These are phyloP conservation scores for Nitzschia inconspicua DNA, from an alignment of 108 stramenopile genomes.

Conservation along the genomic window DNA sequence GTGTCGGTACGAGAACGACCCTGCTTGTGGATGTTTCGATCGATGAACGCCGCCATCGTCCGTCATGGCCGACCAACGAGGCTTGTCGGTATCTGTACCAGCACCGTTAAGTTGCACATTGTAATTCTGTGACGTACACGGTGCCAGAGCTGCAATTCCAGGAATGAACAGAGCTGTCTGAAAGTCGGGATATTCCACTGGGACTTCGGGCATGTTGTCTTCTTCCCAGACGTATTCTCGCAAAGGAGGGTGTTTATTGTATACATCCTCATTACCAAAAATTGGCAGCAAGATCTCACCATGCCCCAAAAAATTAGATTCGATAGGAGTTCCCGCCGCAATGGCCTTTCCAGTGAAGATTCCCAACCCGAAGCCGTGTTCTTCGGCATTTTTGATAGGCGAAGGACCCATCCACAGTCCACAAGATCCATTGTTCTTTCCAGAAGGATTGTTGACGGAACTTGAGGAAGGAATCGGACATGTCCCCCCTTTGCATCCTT, in stretches of 20 bases:
- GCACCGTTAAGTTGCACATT: slow-evolving; percentile 31
- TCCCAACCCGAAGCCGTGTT: slow-evolving; percentile 61
- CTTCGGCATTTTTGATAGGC: slow-evolving; percentile 41
- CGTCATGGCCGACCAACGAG: not conserved
- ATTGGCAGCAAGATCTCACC: not conserved
- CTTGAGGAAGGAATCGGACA: no score
- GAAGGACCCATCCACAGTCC: slow-evolving; percentile 58
- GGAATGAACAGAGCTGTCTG: slow-evolving; percentile 23
- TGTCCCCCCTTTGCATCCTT: no score
- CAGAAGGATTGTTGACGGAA: no score
- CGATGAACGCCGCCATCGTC: slow-evolving; percentile 8
- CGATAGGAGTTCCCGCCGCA: slow-evolving; percentile 1
- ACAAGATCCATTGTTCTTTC: slow-evolving; percentile 18
- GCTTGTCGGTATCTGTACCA: not conserved
- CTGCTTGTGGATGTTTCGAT: slow-evolving; percentile 34
- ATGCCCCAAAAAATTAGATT: not conserved
- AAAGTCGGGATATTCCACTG: not conserved
- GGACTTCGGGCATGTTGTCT: not conserved
- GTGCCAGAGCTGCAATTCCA: slow-evolving; percentile 41
- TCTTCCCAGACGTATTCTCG: not conserved
- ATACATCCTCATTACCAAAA: slow-evolving; percentile 7
- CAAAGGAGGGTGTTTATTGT: not conserved
- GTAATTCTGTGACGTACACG: slow-evolving; percentile 44
- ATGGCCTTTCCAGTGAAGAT: slow-evolving; percentile 53
- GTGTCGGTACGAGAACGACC: slow-evolving; percentile 39